These are phyloP conservation scores for Cryptococcus sp. DNA, from an alignment of 1,284 basidiomycete species.

Conservation along the genomic window DNA sequence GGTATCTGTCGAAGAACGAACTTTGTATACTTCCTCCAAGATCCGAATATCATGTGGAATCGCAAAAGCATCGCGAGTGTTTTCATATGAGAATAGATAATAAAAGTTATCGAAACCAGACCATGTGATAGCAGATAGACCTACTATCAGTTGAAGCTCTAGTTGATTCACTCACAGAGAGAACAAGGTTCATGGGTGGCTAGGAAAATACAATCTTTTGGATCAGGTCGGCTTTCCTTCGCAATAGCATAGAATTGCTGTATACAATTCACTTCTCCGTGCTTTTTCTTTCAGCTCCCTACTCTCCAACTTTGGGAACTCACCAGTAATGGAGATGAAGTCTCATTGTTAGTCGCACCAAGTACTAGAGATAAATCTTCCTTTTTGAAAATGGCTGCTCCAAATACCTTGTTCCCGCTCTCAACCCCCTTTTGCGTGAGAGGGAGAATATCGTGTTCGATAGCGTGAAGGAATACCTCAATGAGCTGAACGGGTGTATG, in stretches of 20 bases:
- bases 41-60: background rate
- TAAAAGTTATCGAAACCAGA: background rate
- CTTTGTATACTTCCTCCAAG: background rate
- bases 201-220: background rate
- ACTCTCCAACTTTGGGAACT: background rate
- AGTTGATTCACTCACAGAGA: background rate
- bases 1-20: background rate
- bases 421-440: background rate
- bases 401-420: background rate
- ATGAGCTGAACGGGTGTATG: no score
- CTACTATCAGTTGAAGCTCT: background rate
- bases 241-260: background rate
- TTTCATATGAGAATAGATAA: background rate
- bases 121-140: background rate
- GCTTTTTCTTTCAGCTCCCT: background rate
- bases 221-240: background rate
- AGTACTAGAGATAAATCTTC: background rate
- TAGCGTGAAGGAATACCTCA: no score
- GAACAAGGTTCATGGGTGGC: background rate
- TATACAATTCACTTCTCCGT: background rate
- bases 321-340: background rate
- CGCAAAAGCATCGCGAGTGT: background rate
- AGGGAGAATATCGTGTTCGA: background rate
- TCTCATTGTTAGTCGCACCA: background rate
- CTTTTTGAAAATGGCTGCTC: background rate